Conservation (phyloP, 2,329 filamentous ascomycete genomes). For the Pseudogymnoascus sp. region DNA sequence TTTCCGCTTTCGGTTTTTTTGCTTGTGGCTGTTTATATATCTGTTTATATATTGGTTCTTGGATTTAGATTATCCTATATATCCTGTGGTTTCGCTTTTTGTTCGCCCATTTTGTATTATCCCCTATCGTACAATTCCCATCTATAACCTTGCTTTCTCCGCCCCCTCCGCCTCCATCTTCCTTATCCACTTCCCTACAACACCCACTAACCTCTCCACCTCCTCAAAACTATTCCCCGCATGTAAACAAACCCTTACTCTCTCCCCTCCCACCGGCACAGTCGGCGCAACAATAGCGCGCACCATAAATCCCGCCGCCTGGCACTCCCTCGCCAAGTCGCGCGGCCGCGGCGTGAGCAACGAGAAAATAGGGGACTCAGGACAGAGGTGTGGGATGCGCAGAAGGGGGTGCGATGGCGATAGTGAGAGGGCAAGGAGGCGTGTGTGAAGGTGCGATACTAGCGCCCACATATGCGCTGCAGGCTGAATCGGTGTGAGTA, state of each 20-base stretch:
- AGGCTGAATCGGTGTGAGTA: constrained; percentile 9
- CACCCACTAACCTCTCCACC: constrained; percentile 41
- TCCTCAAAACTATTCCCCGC: constrained; percentile 55
- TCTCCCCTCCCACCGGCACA: constrained; percentile 54
- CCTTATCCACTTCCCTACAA: constrained; percentile 21
- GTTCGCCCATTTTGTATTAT: background rate
- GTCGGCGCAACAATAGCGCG: constrained; percentile 63
- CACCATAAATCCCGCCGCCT: constrained; percentile 51
- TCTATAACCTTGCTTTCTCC: background rate
- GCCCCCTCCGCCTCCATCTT: background rate
- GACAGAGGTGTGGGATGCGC: constrained; percentile 30
- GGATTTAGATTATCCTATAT: background rate
- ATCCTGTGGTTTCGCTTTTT: background rate
- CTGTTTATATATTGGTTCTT: background rate
- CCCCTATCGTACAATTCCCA: background rate
- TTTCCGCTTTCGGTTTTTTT: background rate
- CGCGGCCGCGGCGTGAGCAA: constrained; percentile 52
- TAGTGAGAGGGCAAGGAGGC: constrained; percentile 1
- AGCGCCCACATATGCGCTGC: background rate
- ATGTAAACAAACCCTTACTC: constrained; percentile 62
- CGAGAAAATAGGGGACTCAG: constrained; percentile 57
- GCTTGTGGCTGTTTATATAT: background rate
- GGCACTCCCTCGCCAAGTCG: constrained; percentile 52
- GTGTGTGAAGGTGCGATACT: background rate
- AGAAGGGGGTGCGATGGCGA: background rate